Evolutionary conservation across 2,329 filamentous ascomycete species (phyloP).

Genomic region (Phaeosphaeria sp.): DNA sequence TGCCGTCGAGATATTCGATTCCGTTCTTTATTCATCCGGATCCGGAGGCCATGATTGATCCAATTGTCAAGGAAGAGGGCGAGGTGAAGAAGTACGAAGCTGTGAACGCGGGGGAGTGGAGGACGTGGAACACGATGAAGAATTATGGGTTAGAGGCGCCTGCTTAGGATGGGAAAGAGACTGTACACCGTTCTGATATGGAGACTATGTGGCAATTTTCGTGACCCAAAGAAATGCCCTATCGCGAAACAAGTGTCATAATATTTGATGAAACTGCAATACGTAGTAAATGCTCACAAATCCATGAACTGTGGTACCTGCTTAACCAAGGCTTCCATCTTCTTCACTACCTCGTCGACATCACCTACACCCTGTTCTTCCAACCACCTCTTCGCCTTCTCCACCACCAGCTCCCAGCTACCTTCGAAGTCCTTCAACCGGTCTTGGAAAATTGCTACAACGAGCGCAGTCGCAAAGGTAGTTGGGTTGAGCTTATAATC

Average conservation of each 20-base stretch:
- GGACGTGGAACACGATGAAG: conserved; percentile 41
- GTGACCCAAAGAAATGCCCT: too few relatives aligned
- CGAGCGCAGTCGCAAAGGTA: conserved; percentile 48
- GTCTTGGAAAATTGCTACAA: conserved; percentile 58
- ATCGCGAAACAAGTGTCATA: too few relatives aligned
- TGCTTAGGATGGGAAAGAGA: background rate
- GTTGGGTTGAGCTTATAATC: background rate
- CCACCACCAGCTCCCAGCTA: conserved; percentile 69
- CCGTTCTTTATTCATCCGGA: conserved; percentile 50
- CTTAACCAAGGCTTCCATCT: conserved; percentile 3
- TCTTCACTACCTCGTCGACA: conserved; percentile 6
- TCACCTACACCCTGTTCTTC: conserved; percentile 9
- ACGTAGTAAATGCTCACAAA: too few relatives aligned
- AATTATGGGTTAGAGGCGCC: conserved; percentile 20
- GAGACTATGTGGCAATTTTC: background rate
- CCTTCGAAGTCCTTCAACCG: conserved; percentile 57
- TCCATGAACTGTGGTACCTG: too few relatives aligned
- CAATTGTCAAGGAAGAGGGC: conserved; percentile 40
- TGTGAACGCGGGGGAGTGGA: conserved; percentile 46
- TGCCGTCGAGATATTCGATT: conserved; percentile 46
- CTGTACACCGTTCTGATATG: background rate
- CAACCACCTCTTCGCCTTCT: conserved; percentile 62
- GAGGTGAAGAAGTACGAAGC: conserved; percentile 47
- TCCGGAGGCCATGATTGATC: conserved; percentile 43
- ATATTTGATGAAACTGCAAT: too few relatives aligned